These are phyloP conservation scores for Tetradesmus lagerheimii DNA, from an alignment of 139 green algal species.

Conservation along the genomic window DNA sequence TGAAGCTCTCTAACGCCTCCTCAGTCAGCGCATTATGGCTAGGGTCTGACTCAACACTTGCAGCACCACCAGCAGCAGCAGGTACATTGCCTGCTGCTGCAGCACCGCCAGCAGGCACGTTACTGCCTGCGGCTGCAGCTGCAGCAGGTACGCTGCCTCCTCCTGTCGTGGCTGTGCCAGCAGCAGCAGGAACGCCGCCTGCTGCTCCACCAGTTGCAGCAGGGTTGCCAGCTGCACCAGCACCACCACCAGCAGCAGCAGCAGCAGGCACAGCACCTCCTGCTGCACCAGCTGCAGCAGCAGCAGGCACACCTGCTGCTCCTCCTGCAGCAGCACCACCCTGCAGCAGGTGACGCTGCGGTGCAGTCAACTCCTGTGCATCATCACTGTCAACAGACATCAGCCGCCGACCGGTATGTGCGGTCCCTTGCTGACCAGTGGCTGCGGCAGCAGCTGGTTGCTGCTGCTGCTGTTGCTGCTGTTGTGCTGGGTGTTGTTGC, in stretches of 20 bases:
- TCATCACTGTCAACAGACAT: not conserved
- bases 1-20: conserved; percentile 65
- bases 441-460: conserved; percentile 45
- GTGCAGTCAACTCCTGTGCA: not conserved
- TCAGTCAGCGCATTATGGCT: conserved; percentile 51
- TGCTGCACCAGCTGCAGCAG: conserved; percentile 21
- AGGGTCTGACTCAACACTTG: conserved; percentile 24
- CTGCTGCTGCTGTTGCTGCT: conserved; percentile 19
- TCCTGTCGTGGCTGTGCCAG: not conserved
- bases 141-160: not conserved
- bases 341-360: conserved; percentile 40
- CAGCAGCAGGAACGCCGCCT: not conserved
- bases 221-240: not conserved
- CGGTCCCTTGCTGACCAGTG: not conserved
- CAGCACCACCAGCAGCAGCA: not conserved
- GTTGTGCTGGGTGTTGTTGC: not conserved
- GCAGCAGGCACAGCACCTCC: not conserved
- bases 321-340: conserved; percentile 29
- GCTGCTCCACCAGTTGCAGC: conserved; percentile 39
- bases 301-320: not conserved
- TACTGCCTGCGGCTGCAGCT: conserved; percentile 12
- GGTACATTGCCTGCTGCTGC: conserved; percentile 3
- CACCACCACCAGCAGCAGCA: not conserved
- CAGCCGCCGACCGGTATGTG: not conserved
- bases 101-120: not conserved